Evolutionary conservation across 1,284 basidiomycete genomes (phyloP).

Genomic region (Abortiporus biennis): DNA sequence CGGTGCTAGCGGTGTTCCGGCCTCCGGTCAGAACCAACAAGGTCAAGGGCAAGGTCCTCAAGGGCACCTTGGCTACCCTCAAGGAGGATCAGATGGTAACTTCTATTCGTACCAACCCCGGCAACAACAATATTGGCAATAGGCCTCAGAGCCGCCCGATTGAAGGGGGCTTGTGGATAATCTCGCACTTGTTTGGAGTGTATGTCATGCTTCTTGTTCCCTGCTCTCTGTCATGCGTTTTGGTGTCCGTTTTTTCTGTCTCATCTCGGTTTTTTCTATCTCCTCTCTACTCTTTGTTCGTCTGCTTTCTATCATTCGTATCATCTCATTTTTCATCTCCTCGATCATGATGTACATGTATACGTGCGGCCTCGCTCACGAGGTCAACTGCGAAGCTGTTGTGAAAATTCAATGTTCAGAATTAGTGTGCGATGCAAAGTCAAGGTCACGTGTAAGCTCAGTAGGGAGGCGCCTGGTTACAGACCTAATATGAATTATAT

Average conservation of each 20-base stretch:
- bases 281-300: not conserved
- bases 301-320: conserved; percentile 1
- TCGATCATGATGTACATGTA: conserved; percentile 4
- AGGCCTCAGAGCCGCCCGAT: conserved; percentile 3
- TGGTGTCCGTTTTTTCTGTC: not conserved
- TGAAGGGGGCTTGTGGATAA: not conserved
- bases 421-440: too few species aligned
- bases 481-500: too few species aligned
- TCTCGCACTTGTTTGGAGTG: not conserved
- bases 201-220: conserved; percentile 1
- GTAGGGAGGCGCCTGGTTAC: too few species aligned
- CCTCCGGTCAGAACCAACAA: conserved; percentile 32
- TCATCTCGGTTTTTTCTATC: not conserved
- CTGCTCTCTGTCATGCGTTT: not conserved
- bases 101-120: conserved; percentile 66
- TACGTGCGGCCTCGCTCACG: not conserved
- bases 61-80: conserved; percentile 58
- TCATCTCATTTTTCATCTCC: conserved; percentile 1
- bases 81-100: conserved; percentile 51
- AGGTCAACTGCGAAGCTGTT: too few species aligned
- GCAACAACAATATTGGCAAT: conserved; percentile 71
- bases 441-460: too few species aligned
- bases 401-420: too few species aligned
- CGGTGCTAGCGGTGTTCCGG: conserved; percentile 36
- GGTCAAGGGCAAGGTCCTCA: conserved; percentile 48